Percentiles rank a stretch among this genome's conserved stretches.
Evolutionary conservation across 495 filamentous ascomycete genomes (phyloP).

Genomic region (Penicillium macrosclerotiorum): DNA sequence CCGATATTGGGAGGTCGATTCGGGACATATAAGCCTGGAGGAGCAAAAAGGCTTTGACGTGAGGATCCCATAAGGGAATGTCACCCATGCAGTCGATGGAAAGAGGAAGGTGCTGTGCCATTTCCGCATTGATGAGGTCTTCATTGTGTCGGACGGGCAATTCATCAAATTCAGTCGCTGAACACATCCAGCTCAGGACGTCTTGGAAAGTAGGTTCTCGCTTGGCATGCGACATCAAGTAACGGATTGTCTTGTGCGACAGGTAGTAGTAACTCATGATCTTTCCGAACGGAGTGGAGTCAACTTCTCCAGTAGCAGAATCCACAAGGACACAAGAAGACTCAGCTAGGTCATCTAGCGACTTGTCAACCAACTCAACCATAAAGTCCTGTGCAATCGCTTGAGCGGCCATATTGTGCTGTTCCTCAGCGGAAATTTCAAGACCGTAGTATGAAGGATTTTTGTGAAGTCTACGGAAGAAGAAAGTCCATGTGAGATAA

Average conservation of each 20-base stretch:
- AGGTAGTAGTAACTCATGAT: conserved; percentile 99
- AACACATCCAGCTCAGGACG: conserved; percentile 86
- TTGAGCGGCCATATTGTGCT: conserved; percentile 84
- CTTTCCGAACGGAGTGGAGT: conserved; percentile 86
- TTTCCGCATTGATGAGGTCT: conserved; percentile 93
- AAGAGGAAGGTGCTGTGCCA: conserved; percentile 76
- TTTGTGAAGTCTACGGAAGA: conserved; percentile 96
- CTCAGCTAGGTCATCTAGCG: conserved; percentile 72
- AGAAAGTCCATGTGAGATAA: conserved; percentile 99
- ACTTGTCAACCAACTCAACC: conserved; percentile 84
- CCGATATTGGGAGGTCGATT: conserved; percentile 87
- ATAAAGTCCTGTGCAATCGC: conserved; percentile 85
- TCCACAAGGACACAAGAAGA: conserved; percentile 79
- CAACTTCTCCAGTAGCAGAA: conserved; percentile 80
- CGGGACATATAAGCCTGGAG: conserved; percentile 94
- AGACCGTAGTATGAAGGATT: conserved; percentile 98
- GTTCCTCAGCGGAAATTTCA: conserved; percentile 89
- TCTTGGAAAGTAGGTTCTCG: conserved; percentile 78
- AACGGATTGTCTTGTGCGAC: conserved; percentile 90
- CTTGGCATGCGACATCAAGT: conserved; percentile 73
- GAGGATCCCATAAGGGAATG: conserved; percentile 95
- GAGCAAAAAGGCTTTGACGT: conserved; percentile 93
- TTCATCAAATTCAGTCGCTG: conserved; percentile 94
- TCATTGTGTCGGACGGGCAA: conserved; percentile 99
- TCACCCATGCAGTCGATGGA: conserved; percentile 64